Evolutionary conservation across 371 early-diverging fungal genomes (phyloP).

Genomic region (Actinomucor elegans): DNA sequence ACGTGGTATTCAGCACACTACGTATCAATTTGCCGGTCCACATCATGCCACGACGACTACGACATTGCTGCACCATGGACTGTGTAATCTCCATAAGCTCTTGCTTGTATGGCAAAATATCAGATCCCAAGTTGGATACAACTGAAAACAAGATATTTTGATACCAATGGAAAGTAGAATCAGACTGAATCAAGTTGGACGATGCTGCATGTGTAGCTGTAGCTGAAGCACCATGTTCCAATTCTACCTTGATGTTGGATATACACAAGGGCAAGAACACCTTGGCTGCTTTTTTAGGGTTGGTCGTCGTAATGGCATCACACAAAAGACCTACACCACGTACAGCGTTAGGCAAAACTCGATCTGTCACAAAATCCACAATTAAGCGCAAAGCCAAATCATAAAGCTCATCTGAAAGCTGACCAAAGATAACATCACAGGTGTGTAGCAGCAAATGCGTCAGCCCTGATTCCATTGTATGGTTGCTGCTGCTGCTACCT

Average conservation of each 20-base stretch:
- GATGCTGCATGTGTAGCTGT: conserved; percentile 52
- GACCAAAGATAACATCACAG: conserved; percentile 64
- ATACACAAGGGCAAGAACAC: conserved; percentile 63
- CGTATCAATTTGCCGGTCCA: conserved; percentile 67
- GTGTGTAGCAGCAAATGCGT: conserved; percentile 51
- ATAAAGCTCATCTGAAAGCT: conserved; percentile 66
- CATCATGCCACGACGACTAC: conserved; percentile 68
- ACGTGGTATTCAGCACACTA: conserved; percentile 44
- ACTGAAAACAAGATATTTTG: conserved; percentile 66
- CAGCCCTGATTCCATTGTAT: conserved; percentile 46
- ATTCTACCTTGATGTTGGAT: conserved; percentile 60
- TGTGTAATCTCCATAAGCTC: conserved; percentile 52
- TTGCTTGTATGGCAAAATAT: conserved; percentile 51
- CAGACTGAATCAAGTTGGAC: conserved; percentile 62
- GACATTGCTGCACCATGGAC: conserved; percentile 58
- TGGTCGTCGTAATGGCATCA: conserved; percentile 38
- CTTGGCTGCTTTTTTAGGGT: conserved; percentile 55
- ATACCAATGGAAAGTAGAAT: conserved; percentile 78
- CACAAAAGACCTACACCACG: conserved; percentile 64
- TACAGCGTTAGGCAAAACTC: conserved; percentile 70
- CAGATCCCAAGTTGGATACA: conserved; percentile 50
- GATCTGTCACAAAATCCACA: conserved; percentile 56
- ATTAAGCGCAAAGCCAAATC: conserved; percentile 62
- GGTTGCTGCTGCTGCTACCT: conserved; percentile 6
- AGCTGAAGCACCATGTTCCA: conserved; percentile 72